Evolutionary conservation across 2,329 filamentous ascomycete species (phyloP), one percentile per base, ranked within the genome.

Genomic region (Fusarium chlamydosporum): DNA sequence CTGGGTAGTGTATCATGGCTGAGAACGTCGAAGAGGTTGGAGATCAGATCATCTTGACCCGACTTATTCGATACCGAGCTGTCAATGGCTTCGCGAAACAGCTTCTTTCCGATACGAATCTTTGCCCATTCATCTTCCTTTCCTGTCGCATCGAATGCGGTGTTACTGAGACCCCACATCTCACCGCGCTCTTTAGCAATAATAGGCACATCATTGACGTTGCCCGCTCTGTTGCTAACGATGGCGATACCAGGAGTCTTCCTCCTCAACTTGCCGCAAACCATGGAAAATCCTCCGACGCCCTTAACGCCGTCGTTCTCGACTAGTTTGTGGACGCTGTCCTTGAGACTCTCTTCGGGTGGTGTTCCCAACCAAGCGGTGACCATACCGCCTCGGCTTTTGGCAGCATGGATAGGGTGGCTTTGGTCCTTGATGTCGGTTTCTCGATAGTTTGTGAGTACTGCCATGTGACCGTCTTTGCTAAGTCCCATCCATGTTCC

Each of bases 401-500:
- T 85, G 63, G 81, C 79, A 18, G 83, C 87, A 74, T 83, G 79
- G 33, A 90, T 79, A 4, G 86, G 85, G 67, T 87, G 84, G 16
- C 80, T 79, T 5, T 80, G 79, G 72, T 88, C 84, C 58, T 83
- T 75, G 23, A 81, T 72, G 56, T 82, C 78, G 26, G 80, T 81
- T 79, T 91, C 89, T 60, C 88, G 85, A 74, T 88, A 91, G 79
- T 91, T 91, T 57, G 89, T 91, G 61, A 91, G 82, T 13, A 90
- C 84, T 10, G 89, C 88, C 56, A 91, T 82, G 59, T 86, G 83
- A 13, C 89, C 89, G 4, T 82, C 78, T 68, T 84, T 83, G 46
- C 85, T 89, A 63, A 91, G 81, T 59, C 89, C 89, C 35, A 91
- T 80, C 89, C 89, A 91, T 15, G 89, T 91, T 35, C 89, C 89